These are phyloP conservation scores for Helicocarpus griseus DNA, from an alignment of 2,329 filamentous ascomycete species.

Conservation along the genomic window DNA sequence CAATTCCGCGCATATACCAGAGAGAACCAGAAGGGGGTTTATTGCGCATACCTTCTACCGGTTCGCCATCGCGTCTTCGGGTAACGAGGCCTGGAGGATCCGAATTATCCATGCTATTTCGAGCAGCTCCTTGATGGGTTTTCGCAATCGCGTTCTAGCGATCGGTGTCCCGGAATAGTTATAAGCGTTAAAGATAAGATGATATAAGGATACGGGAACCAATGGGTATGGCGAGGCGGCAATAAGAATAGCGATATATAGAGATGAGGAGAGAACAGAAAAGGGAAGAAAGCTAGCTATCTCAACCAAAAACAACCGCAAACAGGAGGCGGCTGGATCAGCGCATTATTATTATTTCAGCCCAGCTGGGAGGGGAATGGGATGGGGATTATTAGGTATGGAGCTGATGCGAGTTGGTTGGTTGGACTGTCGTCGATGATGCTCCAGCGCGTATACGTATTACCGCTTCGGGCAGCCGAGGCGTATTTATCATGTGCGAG, in stretches of 20 bases:
- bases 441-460: neutral
- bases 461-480: neutral
- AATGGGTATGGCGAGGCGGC: too few relatives aligned
- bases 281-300: too few relatives aligned
- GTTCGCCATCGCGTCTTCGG: neutral
- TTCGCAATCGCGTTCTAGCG: neutral
- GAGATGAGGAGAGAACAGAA: too few relatives aligned
- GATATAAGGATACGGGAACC: too few relatives aligned
- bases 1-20: neutral
- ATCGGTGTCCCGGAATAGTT: neutral
- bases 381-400: neutral
- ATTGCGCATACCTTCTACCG: neutral
- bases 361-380: too few relatives aligned
- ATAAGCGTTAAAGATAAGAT: too few relatives aligned
- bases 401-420: neutral
- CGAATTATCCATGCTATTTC: constrained; percentile 1
- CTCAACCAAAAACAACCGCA: too few relatives aligned
- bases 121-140: neutral
- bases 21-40: neutral
- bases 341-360: too few relatives aligned
- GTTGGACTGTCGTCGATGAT: neutral
- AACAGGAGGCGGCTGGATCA: too few relatives aligned
- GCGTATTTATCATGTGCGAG: too few relatives aligned
- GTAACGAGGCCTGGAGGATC: neutral
- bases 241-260: too few relatives aligned